Percentiles rank a stretch among this genome's conserved stretches.
Evolutionary conservation across 73 alveolate genomes (phyloP).

Genomic region (Paramecium sonneborni): DNA sequence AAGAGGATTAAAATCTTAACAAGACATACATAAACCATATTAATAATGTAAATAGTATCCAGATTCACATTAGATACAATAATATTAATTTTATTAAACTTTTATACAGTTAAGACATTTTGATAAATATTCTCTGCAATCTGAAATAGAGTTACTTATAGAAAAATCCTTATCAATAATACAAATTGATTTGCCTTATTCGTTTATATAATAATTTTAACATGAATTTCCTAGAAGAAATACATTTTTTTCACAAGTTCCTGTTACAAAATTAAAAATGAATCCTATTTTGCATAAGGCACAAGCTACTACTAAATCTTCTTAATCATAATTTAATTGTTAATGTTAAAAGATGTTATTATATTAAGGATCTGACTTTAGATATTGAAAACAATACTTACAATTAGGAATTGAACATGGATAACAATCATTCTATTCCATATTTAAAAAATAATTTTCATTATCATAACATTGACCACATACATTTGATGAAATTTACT

Average conservation of each 20-base stretch:
- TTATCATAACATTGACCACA: not conserved
- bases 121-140: not conserved
- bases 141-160: not conserved
- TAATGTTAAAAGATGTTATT: not conserved
- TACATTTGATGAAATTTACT: not conserved
- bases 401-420: not conserved
- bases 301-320: not conserved
- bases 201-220: not conserved
- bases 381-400: not conserved
- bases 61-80: not conserved
- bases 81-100: not conserved
- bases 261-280: not conserved
- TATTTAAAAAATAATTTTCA: not conserved
- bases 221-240: not conserved
- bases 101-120: not conserved
- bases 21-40: not conserved
- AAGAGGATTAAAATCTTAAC: not conserved
- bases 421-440: not conserved
- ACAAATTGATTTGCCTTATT: not conserved
- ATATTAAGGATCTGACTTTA: not conserved
- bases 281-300: not conserved
- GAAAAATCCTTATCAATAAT: not conserved
- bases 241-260: not conserved
- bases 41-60: not conserved
- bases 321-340: not conserved